Base-by-base conservation (phyloP, 106 monocot genomes). In the Agapanthus africanus region DNA sequence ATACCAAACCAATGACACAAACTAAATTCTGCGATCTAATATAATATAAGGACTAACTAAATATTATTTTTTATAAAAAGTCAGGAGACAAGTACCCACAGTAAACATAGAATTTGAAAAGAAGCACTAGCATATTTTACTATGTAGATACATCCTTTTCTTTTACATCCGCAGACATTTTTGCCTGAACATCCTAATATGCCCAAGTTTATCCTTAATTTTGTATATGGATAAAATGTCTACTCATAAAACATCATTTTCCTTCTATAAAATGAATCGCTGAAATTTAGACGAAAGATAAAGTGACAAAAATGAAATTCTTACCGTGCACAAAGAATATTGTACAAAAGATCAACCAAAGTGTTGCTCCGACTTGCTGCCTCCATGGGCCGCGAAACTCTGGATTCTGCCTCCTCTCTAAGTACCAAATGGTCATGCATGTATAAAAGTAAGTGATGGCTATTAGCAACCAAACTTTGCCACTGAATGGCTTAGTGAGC, bases 291-390 rank as follows among this genome's bases (percentile, higher is more conserved):
- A 13, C 13, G 46, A 47, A 4, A 2, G 19, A n/a, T n/a, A n/a
- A n/a, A n/a, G n/a, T n/a, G n/a, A n/a, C n/a, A 9, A 56, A 26
- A 2, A 25, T 16, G 9, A 56, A 25, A 19, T 56, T 56, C 16
- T 31, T 25, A 69, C 68, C 49, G n/a, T 50, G 44, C 25, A 40
- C 68, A 9, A 33, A 69, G 49, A 47, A 69, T 11, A 69, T 51
- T 26, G 68, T 49, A 47, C 40, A 51, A 46, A 69, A 50, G 34
- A 34, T 69, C 13, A 49, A 15, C 68, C 68, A 69, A 49, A 69
- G 16, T 4, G 68, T 19, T 11, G 46, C 68, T 69, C 68, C 68
- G 26, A 69, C 15, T 30, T 69, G 68, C 3, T 6, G 16, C n/a
- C 49, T 11, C 68, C 68, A 69, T 16, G 68, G 31, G n/a, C 46